Conservation (phyloP, 179 eudicot genomes). For the Camellia oleifera region DNA sequence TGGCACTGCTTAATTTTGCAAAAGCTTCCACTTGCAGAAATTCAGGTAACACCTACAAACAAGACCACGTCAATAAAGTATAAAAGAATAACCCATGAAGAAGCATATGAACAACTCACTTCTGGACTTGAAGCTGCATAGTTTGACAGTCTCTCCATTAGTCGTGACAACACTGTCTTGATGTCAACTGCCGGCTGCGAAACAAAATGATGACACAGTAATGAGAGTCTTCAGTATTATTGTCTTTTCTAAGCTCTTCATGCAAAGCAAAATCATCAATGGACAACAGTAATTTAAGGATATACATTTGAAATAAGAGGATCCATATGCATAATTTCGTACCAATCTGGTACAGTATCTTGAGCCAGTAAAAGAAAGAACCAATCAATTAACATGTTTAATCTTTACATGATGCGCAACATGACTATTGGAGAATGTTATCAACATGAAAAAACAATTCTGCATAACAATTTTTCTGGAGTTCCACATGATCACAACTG, state of each 20-base stretch:
- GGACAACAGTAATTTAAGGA: not conserved
- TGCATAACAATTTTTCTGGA: not conserved
- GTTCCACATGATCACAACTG: not conserved
- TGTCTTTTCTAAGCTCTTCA: not conserved
- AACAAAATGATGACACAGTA: slow-evolving; percentile 4
- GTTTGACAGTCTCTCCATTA: slow-evolving; percentile 96
- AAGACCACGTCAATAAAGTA: slow-evolving; percentile 17
- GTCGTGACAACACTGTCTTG: slow-evolving; percentile 78
- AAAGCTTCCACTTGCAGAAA: slow-evolving; percentile 98
- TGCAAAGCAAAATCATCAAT: slow-evolving; percentile 4
- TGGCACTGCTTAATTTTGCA: slow-evolving; percentile 85
- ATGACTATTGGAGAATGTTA: not conserved
- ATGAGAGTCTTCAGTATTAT: not conserved
- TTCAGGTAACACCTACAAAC: slow-evolving; percentile 82
- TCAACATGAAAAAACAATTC: not conserved
- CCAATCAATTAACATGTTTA: not conserved
- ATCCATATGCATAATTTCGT: not conserved
- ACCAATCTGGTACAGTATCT: slow-evolving; percentile 1
- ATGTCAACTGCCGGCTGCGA: slow-evolving; percentile 86
- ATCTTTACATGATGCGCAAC: not conserved
- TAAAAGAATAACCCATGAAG: slow-evolving; percentile 4
- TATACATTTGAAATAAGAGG: not conserved
- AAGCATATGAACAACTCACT: slow-evolving; percentile 46
- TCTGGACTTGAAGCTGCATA: slow-evolving; percentile 92
- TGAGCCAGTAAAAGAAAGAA: not conserved